These are phyloP conservation scores for Trichoderma atroviride DNA, from an alignment of 2,329 filamentous ascomycete species.

Conservation along the genomic window DNA sequence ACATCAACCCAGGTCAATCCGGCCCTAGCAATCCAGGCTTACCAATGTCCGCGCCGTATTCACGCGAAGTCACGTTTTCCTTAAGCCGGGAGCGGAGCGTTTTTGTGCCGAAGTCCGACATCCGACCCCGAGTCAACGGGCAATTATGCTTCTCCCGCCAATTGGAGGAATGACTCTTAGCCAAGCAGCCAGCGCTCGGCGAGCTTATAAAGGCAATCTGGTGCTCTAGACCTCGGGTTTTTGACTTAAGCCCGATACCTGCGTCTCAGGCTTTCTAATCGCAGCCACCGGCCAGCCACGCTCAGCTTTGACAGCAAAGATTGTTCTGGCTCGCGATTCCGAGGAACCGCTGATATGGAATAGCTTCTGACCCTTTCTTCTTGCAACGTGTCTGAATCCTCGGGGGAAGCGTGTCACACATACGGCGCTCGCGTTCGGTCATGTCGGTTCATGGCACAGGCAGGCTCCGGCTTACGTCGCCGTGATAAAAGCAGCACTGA, in stretches of 20 bases:
- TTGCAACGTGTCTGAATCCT: conserved; percentile 8
- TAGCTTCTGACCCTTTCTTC: neutral
- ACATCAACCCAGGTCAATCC: neutral
- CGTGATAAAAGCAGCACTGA: neutral
- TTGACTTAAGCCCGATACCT: neutral
- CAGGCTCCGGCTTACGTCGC: neutral
- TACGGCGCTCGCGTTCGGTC: conserved; percentile 1
- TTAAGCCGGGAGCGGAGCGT: neutral
- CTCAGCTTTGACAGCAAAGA: neutral
- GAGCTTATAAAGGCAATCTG: neutral
- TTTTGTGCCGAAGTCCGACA: conserved; percentile 20
- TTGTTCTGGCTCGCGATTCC: neutral
- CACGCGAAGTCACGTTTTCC: conserved; percentile 26
- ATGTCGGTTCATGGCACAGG: neutral
- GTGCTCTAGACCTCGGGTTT: neutral
- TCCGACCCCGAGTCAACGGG: conserved; percentile 3
- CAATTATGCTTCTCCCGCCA: neutral
- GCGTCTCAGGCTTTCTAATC: neutral
- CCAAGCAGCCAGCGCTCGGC: neutral
- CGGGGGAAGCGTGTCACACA: neutral
- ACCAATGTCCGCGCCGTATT: neutral
- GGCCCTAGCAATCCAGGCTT: neutral
- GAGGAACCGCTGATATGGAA: neutral
- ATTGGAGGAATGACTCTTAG: neutral
- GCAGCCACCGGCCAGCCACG: conserved; percentile 2